These are phyloP conservation scores for Cordyceps pruinosa DNA, from an alignment of 2,329 filamentous ascomycete genomes.

Conservation along the genomic window DNA sequence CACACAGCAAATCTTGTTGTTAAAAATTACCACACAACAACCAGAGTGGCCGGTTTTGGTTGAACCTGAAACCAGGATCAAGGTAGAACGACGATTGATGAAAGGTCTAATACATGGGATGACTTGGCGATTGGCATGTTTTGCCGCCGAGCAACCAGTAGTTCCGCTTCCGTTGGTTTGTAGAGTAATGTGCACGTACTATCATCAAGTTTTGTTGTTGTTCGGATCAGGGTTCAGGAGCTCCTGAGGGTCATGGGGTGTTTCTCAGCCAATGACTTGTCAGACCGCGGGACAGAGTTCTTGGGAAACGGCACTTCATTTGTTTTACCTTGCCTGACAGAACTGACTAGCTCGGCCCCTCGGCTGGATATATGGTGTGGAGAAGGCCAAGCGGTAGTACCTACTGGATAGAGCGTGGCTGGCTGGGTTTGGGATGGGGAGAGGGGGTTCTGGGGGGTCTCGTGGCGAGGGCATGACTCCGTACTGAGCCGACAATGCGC, in stretches of 20 bases:
- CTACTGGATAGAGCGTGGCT: neutral
- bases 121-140: too few species aligned
- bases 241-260: neutral
- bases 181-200: too few species aligned
- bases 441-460: slow-evolving; percentile 6
- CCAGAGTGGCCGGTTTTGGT: too few species aligned
- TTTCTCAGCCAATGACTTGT: neutral
- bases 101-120: too few species aligned
- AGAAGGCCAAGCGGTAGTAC: neutral
- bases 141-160: too few species aligned
- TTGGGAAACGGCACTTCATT: neutral
- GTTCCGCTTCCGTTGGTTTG: too few species aligned
- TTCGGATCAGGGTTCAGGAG: too few species aligned
- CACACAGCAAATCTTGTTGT: too few species aligned
- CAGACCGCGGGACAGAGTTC: neutral
- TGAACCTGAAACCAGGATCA: too few species aligned
- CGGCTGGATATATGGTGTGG: neutral
- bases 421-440: slow-evolving; percentile 1
- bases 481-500: slow-evolving; percentile 4
- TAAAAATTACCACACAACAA: too few species aligned
- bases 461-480: slow-evolving; percentile 2
- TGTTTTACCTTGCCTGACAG: neutral
- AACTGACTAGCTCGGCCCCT: neutral
- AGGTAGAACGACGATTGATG: too few species aligned
- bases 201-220: too few species aligned